phyloP scores from a whole-genome alignment of 2,329 filamentous ascomycete genomes.

The Ophiostoma novo-ulmi region DNA sequence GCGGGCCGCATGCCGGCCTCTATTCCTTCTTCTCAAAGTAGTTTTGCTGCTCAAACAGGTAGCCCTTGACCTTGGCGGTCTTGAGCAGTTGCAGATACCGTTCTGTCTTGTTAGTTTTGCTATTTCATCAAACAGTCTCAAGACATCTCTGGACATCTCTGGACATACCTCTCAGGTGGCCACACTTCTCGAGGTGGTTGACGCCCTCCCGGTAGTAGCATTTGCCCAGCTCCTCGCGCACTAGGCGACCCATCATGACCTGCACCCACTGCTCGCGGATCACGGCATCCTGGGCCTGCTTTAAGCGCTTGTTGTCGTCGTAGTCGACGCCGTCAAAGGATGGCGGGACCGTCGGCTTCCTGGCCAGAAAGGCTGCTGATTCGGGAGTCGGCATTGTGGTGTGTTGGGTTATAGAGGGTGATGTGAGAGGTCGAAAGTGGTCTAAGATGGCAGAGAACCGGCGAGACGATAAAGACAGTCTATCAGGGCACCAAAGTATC shows the following conservation, averaged over 20 bases:
- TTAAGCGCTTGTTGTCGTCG: slow-evolving; percentile 73
- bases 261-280: slow-evolving; percentile 84
- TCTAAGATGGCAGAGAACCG: not conserved
- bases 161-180: slow-evolving; percentile 64
- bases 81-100: slow-evolving; percentile 74
- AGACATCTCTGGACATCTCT: not conserved
- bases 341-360: slow-evolving; percentile 75
- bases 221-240: slow-evolving; percentile 77
- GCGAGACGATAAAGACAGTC: not conserved
- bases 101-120: slow-evolving; percentile 46
- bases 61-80: slow-evolving; percentile 71
- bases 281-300: slow-evolving; percentile 76
- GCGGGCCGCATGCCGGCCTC: not conserved
- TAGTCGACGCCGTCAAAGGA: slow-evolving; percentile 85
- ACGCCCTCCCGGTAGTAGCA: slow-evolving; percentile 81
- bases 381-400: slow-evolving; percentile 72
- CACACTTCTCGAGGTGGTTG: slow-evolving; percentile 85
- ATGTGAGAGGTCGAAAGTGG: not conserved
- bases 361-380: slow-evolving; percentile 73
- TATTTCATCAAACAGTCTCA: not conserved
- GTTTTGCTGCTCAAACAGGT: slow-evolving; percentile 74
- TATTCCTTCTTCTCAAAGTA: slow-evolving; percentile 50
- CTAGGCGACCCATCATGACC: slow-evolving; percentile 81
- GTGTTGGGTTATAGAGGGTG: not conserved
- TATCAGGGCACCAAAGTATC: not conserved